Evolutionary conservation across 495 filamentous ascomycete species (phyloP), one percentile per base, ranked within the genome.

Genomic region (Melanomma pulvis-pyrius): DNA sequence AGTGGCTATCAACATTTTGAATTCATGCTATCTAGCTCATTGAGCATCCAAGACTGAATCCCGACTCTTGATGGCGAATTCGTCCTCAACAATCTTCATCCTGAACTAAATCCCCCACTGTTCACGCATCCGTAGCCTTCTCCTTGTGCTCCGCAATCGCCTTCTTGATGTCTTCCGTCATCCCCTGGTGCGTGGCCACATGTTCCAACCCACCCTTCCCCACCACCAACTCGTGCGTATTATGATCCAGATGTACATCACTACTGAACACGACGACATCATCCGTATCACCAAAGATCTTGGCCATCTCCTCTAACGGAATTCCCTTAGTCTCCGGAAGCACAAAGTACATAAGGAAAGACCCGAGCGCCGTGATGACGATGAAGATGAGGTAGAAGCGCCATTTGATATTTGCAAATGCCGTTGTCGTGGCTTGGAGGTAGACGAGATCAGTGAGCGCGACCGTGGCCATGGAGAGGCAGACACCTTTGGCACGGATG

Each of bases 401-500:
- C 83, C 83, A 85, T 63, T 81, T 79, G 71, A 84, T 81, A 48
- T 70, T 75, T 6, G 75, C 32, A 67, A 77, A 29, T 81, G 73
- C 11, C 80, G 74, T 1, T 79, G 84, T 15, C 7, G 54, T 57
- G 7, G 54, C 54, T 57, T 57, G 54, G 15, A 57, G 30, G 46
- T 68, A 63, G n/a, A 71, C 66, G 15, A 72, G 66, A 41, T 72
- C 69, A 9, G 69, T 69, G 13, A 72, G 39, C 84, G 87, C 89
- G 67, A 89, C 88, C 1, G 82, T 81, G 0, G 86, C 84, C 0
- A 87, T 88, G 0, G 87, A 77, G n/a, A 90, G 73, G 0, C 83
- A 83, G 24, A 88, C 86, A 34, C 84, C 87, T 60, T 86, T 87
- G 19, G 86, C 86, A 54, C 87, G 83, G 53, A 88, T 81, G 69